phyloP scores from a whole-genome alignment of 2,329 filamentous ascomycete species.

The Botryotinia convoluta region DNA sequence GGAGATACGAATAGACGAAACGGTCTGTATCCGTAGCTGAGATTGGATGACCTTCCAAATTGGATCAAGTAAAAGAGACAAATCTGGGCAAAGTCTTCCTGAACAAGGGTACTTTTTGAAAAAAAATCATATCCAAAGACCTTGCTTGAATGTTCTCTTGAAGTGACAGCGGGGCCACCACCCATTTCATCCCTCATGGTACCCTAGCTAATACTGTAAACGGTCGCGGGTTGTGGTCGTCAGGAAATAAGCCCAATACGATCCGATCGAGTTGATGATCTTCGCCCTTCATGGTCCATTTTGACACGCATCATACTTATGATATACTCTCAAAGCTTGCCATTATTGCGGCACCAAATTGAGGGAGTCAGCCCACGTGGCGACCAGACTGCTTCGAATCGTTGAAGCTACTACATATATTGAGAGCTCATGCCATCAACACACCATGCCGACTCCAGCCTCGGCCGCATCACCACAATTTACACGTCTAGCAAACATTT shows the following conservation, averaged over 20 bases:
- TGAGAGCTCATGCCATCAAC: constrained; percentile 18
- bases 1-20: constrained; percentile 20
- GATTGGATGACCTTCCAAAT: constrained; percentile 19
- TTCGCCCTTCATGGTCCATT: constrained; percentile 18
- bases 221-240: constrained; percentile 13
- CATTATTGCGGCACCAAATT: constrained; percentile 18
- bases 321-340: constrained; percentile 16
- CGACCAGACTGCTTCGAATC: constrained; percentile 19
- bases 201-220: constrained; percentile 19
- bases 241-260: constrained; percentile 11
- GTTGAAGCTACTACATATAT: constrained; percentile 7
- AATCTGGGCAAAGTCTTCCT: neutral
- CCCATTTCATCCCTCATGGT: constrained; percentile 8
- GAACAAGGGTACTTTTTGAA: constrained; percentile 2
- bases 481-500: constrained; percentile 40
- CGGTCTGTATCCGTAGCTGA: constrained; percentile 20
- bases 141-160: constrained; percentile 10
- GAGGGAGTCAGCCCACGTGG: constrained; percentile 24
- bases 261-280: constrained; percentile 20
- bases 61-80: neutral
- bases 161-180: constrained; percentile 8
- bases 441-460: constrained; percentile 34
- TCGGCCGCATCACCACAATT: constrained; percentile 41
- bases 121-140: neutral
- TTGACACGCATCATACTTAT: constrained; percentile 17